These are phyloP conservation scores for Scleroderma bovista DNA, from an alignment of 768 basidiomycete genomes.

Conservation along the genomic window DNA sequence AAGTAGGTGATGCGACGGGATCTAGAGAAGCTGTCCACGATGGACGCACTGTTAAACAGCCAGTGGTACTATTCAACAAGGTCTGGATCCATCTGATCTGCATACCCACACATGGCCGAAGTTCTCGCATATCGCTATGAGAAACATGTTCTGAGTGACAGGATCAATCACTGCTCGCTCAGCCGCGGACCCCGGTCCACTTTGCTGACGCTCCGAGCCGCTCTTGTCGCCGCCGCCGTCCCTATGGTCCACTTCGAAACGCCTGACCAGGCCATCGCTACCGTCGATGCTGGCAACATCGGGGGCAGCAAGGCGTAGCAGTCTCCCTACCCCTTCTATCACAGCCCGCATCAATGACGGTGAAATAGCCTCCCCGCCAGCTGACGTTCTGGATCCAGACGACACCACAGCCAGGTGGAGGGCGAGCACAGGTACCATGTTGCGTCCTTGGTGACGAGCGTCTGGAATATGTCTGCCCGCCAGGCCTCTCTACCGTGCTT, in stretches of 20 bases:
- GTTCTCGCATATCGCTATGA: conserved; percentile 25
- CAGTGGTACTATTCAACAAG: neutral
- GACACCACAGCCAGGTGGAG: conserved; percentile 11
- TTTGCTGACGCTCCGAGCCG: too few species aligned
- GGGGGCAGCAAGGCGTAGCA: conserved; percentile 9
- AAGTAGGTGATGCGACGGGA: too few species aligned
- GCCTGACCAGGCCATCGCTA: neutral
- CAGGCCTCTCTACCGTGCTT: conserved; percentile 5
- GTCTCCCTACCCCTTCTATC: conserved; percentile 18
- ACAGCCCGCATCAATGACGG: conserved; percentile 11
- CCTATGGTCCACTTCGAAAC: too few species aligned
- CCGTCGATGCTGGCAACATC: neutral
- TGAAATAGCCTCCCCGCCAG: neutral
- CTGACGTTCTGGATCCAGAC: neutral
- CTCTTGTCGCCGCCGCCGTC: too few species aligned
- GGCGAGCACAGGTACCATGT: conserved; percentile 23
- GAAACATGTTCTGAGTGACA: conserved; percentile 23
- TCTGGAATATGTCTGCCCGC: conserved; percentile 14
- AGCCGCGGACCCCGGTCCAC: too few species aligned
- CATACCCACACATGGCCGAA: conserved; percentile 7
- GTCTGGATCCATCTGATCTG: neutral
- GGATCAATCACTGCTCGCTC: conserved; percentile 15
- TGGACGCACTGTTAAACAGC: too few species aligned
- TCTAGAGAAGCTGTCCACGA: too few species aligned
- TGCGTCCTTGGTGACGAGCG: conserved; percentile 22